Percentiles rank a stretch among this genome's conserved stretches.
Conservation (phyloP, 768 basidiomycete species). For the Ramaria sp. region DNA sequence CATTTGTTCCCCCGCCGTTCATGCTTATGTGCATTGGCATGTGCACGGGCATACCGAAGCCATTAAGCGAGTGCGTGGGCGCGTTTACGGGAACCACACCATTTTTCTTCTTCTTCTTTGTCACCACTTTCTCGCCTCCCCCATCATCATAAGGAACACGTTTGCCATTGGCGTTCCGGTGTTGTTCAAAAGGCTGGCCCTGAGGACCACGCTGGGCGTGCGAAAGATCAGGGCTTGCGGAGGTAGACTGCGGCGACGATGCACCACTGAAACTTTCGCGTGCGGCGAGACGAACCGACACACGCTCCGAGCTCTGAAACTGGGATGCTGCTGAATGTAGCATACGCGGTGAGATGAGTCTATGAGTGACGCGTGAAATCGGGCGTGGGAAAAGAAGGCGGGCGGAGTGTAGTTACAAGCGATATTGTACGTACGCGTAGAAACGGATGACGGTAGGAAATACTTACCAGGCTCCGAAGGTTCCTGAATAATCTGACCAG, state of each 20-base stretch:
- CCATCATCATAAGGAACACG: conserved; percentile 22
- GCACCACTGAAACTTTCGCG: conserved; percentile 24
- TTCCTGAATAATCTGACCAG: background rate
- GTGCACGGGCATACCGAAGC: background rate
- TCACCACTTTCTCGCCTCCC: background rate
- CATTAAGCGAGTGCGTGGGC: background rate
- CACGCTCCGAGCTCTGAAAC: conserved; percentile 44
- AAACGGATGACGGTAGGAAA: background rate
- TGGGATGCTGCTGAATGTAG: background rate
- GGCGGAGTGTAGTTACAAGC: background rate
- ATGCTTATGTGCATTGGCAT: background rate
- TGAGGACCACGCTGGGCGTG: conserved; percentile 17
- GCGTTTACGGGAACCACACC: background rate
- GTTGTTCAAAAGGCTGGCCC: conserved; percentile 19
- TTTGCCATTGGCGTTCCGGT: conserved; percentile 20
- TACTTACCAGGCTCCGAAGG: background rate
- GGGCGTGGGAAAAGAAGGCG: background rate
- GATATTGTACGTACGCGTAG: background rate
- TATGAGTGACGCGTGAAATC: background rate
- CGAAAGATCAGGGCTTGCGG: conserved; percentile 22
- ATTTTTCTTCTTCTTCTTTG: conserved; percentile 1
- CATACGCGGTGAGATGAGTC: background rate
- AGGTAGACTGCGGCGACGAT: conserved; percentile 23
- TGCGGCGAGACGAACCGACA: conserved; percentile 48
- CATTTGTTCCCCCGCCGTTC: background rate